phyloP scores from a whole-genome alignment of 2,329 filamentous ascomycete genomes.

The Dothidotthia symphoricarpi region DNA sequence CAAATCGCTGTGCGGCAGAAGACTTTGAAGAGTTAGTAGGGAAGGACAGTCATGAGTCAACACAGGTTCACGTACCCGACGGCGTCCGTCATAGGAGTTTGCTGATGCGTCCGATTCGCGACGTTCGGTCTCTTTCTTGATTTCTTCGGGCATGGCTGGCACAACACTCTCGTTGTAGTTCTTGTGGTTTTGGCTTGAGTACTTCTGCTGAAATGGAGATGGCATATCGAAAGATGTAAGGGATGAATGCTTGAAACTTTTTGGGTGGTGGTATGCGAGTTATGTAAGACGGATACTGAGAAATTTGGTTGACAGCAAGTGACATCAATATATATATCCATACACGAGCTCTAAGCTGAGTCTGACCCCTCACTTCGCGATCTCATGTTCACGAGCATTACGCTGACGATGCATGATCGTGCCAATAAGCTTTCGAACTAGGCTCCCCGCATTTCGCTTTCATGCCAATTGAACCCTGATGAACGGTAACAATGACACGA shows the following conservation, averaged over 20 bases:
- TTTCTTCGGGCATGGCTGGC: constrained; percentile 35
- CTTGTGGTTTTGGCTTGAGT: constrained; percentile 37
- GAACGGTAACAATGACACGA: constrained; percentile 24
- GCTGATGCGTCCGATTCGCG: constrained; percentile 34
- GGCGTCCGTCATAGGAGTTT: constrained; percentile 25
- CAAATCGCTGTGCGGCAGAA: constrained; percentile 31
- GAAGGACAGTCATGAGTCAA: background rate
- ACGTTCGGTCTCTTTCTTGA: constrained; percentile 34
- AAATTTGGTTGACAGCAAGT: too few species aligned
- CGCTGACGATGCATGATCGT: constrained; percentile 33
- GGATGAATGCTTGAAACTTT: background rate
- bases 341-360: constrained; percentile 22
- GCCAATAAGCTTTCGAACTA: constrained; percentile 29
- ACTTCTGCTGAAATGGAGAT: constrained; percentile 42
- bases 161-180: constrained; percentile 28
- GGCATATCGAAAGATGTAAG: constrained; percentile 26
- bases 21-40: constrained; percentile 22
- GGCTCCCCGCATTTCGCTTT: constrained; percentile 27
- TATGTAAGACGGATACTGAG: too few species aligned
- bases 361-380: constrained; percentile 14
- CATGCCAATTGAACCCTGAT: constrained; percentile 25
- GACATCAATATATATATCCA: too few species aligned
- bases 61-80: constrained; percentile 24
- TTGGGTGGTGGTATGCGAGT: background rate
- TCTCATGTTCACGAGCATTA: constrained; percentile 32